phyloP scores from a whole-genome alignment of 106 monocot genomes.

The Allium sativum region DNA sequence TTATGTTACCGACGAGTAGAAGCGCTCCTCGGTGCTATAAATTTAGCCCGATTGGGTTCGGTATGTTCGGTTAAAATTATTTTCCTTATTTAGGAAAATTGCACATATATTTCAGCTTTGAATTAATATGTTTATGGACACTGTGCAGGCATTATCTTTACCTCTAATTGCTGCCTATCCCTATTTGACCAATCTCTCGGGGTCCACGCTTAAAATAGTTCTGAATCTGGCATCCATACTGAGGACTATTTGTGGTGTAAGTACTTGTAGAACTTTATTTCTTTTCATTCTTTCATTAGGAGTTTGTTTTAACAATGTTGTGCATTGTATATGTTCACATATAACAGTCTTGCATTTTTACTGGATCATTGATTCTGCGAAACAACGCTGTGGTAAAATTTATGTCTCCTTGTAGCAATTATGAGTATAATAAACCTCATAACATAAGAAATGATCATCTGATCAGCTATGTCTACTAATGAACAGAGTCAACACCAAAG shows the following conservation, averaged over 20 bases:
- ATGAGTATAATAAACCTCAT: too few species aligned
- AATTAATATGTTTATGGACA: not conserved
- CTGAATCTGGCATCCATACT: conserved; percentile 48
- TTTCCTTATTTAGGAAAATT: not conserved
- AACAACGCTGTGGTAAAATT: conserved; percentile 67
- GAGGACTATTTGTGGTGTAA: conserved; percentile 59
- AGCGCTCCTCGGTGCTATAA: conserved; percentile 32
- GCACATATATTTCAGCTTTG: not conserved
- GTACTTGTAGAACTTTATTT: too few species aligned
- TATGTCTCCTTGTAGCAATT: too few species aligned
- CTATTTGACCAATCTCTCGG: conserved; percentile 50
- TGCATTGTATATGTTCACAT: too few species aligned
- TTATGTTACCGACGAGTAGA: conserved; percentile 31
- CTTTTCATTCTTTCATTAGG: too few species aligned
- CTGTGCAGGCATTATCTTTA: conserved; percentile 42
- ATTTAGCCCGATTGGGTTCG: conserved; percentile 32
- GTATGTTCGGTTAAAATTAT: conserved; percentile 24
- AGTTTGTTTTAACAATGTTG: too few species aligned
- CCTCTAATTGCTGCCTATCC: conserved; percentile 47
- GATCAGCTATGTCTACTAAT: not conserved
- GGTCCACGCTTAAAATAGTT: conserved; percentile 28
- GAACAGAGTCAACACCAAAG: conserved; percentile 33
- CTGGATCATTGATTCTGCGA: conserved; percentile 58
- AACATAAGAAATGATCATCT: not conserved
- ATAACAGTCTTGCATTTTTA: conserved; percentile 26